Conservation (phyloP, 2,329 filamentous ascomycete species). For the Blumeriella jaapii region DNA sequence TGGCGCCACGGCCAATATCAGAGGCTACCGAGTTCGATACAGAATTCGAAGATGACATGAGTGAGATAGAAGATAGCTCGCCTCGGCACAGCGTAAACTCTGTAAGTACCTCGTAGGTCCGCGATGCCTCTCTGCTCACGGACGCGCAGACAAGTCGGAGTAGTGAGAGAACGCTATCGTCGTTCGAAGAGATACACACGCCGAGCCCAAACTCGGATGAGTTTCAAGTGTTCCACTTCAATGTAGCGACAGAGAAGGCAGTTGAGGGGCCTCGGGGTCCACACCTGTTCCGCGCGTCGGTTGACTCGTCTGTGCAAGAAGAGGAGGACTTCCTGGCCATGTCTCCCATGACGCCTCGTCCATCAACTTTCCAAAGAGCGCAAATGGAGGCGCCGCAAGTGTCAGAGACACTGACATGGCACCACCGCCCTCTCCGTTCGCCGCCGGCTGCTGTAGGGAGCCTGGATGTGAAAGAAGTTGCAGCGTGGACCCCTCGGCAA, state of each 20-base stretch:
- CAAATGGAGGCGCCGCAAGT: conserved; percentile 16
- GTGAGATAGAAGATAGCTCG: conserved; percentile 47
- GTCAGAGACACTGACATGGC: conserved; percentile 18
- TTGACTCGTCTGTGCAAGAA: conserved; percentile 42
- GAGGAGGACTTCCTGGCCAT: conserved; percentile 48
- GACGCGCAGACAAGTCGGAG: conserved; percentile 48
- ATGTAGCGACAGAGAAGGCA: conserved; percentile 45
- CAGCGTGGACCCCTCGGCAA: conserved; percentile 61
- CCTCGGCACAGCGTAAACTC: conserved; percentile 59
- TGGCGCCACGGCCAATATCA: conserved; percentile 49
- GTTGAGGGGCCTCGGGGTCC: conserved; percentile 75
- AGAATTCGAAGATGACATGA: conserved; percentile 52
- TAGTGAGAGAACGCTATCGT: conserved; percentile 79
- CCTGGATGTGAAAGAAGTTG: conserved; percentile 47
- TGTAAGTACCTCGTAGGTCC: too few species aligned
- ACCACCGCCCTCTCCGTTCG: conserved; percentile 36
- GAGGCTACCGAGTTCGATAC: conserved; percentile 69
- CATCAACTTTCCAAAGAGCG: conserved; percentile 29
- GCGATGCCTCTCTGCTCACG: conserved; percentile 5
- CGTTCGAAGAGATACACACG: conserved; percentile 72
- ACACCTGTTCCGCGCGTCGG: conserved; percentile 70
- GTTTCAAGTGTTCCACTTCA: conserved; percentile 49
- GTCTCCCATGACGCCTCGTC: conserved; percentile 62
- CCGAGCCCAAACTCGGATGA: conserved; percentile 52
- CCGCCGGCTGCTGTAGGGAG: conserved; percentile 45